Conservation (phyloP, 1,284 basidiomycete species). For the Acaromyces ingoldii region DNA sequence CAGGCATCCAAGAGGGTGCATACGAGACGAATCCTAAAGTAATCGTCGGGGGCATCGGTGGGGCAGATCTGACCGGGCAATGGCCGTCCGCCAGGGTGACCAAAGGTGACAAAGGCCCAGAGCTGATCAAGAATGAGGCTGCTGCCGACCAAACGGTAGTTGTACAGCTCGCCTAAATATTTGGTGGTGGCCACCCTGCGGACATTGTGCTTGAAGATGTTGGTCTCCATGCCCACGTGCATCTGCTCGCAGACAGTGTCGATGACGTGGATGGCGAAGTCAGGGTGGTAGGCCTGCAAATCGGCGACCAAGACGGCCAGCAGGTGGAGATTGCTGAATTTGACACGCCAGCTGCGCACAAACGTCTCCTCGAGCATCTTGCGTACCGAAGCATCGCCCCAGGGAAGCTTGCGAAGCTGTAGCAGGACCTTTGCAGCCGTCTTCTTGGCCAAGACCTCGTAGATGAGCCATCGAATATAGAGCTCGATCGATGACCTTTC, state of each 20-base stretch:
- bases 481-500: constrained; percentile 80
- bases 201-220: constrained; percentile 92
- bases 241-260: constrained; percentile 93
- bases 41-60: constrained; percentile 89
- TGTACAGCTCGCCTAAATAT: constrained; percentile 94
- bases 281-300: constrained; percentile 82
- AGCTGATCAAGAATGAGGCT: constrained; percentile 85
- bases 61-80: constrained; percentile 70
- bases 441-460: constrained; percentile 81
- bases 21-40: constrained; percentile 85
- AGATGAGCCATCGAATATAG: constrained; percentile 87
- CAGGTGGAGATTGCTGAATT: constrained; percentile 81
- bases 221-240: constrained; percentile 77
- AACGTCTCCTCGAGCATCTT: constrained; percentile 67
- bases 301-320: constrained; percentile 91
- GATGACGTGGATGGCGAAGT: constrained; percentile 79
- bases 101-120: constrained; percentile 93
- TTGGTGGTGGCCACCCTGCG: constrained; percentile 82
- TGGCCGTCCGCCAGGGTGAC: constrained; percentile 86
- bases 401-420: constrained; percentile 85
- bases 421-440: constrained; percentile 89
- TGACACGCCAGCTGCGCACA: constrained; percentile 94
- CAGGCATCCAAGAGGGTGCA: constrained; percentile 91
- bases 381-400: constrained; percentile 68
- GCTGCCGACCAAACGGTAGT: constrained; percentile 86